Evolutionary conservation across 2,329 filamentous ascomycete species (phyloP), one percentile per base, ranked within the genome.

Genomic region (Daldinia sp.): DNA sequence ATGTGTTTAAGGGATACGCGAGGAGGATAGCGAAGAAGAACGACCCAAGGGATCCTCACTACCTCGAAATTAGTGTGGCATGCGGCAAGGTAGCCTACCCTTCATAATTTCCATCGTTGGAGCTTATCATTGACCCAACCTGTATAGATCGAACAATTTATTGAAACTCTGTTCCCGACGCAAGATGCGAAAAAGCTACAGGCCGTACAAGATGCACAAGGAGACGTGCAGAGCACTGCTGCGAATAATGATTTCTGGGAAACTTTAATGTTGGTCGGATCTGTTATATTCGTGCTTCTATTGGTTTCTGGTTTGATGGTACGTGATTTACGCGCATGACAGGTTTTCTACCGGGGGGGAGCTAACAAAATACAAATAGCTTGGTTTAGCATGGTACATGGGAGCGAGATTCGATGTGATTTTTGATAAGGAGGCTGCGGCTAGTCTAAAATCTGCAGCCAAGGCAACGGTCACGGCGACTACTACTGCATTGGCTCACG

Each of bases 1-100:
- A 93, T 4, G 86, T 93, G 10, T 98, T 98, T 83, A 86, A 87
- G 73, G 83, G 79, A 70, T 96, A 96, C 73, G 83, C 87, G 7
- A 87, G 91, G 70, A 87, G 86, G 77, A 98, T 99, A 77, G 90
- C 94, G 74, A 88, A 90, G 82, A 97, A 95, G 86, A 98, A 97
- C 78, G 92, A 94, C 67, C 94, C 95, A 0, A 88, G 89, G 72
- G 95, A 99, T 73, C 95, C 94, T 43, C 94, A 94, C 76, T 99
- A 90, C 80, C 81, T 97, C 45, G 90, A 92, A 73, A 97, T 99
- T 74, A 97, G 93, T 78, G 88, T 93, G 67, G 90, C 91, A 57
- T 96, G 94, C 75, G 94, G 87, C 74, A 93, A 92, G 85, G 92
- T 94, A 74, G 37, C 73, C 68, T 50, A 62, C 68, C 61, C 23